Evolutionary conservation across 352 stramenopile species (phyloP).

Genomic region (Phytophthora idaei): DNA sequence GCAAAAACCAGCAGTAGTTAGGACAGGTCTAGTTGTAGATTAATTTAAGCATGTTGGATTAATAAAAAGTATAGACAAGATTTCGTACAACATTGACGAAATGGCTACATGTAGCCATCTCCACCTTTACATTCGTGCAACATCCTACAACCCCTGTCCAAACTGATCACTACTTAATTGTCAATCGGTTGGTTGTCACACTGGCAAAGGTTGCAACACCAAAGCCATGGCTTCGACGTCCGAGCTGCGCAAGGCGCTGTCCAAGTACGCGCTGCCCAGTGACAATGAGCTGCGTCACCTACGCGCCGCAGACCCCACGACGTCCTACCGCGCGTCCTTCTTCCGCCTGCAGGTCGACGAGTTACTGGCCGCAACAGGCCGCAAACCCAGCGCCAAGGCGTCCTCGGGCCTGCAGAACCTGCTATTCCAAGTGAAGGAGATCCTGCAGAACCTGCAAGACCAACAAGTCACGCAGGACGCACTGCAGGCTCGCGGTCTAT

Average conservation of each 20-base stretch:
- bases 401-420: constrained; percentile 61
- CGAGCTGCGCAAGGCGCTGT: constrained; percentile 75
- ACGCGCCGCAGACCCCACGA: constrained; percentile 75
- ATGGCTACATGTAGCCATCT: not conserved
- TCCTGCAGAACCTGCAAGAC: constrained; percentile 61
- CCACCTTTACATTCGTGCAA: not conserved
- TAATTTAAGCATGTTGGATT: too few species aligned
- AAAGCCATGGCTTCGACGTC: constrained; percentile 19
- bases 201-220: constrained; percentile 11
- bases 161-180: not conserved
- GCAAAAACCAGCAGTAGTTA: not conserved
- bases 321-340: constrained; percentile 81
- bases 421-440: constrained; percentile 85
- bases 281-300: constrained; percentile 82
- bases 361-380: constrained; percentile 76
- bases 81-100: not conserved
- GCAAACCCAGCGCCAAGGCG: constrained; percentile 54
- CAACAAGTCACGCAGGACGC: constrained; percentile 81
- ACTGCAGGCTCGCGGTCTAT: constrained; percentile 59
- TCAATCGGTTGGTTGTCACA: constrained; percentile 24
- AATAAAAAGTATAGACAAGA: not conserved
- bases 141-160: not conserved
- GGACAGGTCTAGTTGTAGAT: too few species aligned
- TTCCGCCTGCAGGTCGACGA: constrained; percentile 89
- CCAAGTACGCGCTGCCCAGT: constrained; percentile 91